Evolutionary conservation across 176 grass and related monocot species (phyloP).

Genomic region (Aegilops longissima): DNA sequence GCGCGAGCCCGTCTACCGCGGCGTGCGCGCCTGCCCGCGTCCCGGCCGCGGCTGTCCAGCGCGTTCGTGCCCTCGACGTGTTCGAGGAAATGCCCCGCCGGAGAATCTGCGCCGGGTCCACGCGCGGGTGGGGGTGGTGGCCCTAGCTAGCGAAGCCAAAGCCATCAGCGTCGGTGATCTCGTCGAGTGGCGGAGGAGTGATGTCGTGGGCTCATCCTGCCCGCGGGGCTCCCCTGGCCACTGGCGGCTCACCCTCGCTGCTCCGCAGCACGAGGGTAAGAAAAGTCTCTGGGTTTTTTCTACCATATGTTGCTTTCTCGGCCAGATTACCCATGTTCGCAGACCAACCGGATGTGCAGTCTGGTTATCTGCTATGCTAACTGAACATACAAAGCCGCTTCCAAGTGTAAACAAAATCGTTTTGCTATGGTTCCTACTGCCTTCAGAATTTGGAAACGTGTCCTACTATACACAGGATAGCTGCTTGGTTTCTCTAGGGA

Average conservation of each 20-base stretch:
- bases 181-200: not conserved
- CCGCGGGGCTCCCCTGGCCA: rapidly evolving
- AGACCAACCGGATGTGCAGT: not conserved
- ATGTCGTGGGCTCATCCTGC: not conserved
- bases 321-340: not conserved
- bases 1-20: not conserved
- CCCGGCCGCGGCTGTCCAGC: not conserved
- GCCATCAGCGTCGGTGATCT: not conserved
- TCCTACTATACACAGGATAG: not conserved
- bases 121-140: not conserved
- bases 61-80: not conserved
- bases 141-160: no score
- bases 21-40: not conserved
- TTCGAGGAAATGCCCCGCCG: not conserved
- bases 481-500: not conserved
- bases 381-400: no score
- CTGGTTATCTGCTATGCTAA: no score
- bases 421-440: not conserved
- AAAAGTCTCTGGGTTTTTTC: not conserved
- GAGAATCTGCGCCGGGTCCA: not conserved
- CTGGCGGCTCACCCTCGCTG: not conserved
- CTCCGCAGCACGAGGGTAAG: not conserved
- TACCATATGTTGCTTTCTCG: not conserved
- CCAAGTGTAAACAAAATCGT: no score
- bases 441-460: not conserved